A percentile compares a stretch with the other conserved stretches of the same genome.
phyloP scores from a whole-genome alignment of 2,329 filamentous ascomycete genomes.

The Alternaria triticimaculans region DNA sequence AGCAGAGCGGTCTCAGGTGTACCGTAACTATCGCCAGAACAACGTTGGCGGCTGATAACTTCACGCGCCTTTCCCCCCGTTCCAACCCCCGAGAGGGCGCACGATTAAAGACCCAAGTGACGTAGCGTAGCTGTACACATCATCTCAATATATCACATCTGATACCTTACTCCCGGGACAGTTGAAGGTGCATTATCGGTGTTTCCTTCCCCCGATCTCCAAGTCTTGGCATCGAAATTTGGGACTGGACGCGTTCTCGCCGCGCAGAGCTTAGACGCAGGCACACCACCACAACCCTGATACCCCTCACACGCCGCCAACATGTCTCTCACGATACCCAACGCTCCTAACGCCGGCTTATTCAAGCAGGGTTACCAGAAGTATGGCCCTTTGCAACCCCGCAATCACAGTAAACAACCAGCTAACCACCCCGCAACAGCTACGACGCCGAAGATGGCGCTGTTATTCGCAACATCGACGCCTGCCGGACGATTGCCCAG shows the following conservation, averaged over 20 bases:
- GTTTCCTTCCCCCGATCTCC: constrained; percentile 14
- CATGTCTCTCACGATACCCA: constrained; percentile 97
- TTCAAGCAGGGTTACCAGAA: constrained; percentile 98
- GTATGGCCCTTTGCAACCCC: constrained; percentile 60
- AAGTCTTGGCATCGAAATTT: constrained; percentile 26
- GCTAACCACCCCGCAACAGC: constrained; percentile 62
- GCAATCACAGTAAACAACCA: constrained; percentile 22
- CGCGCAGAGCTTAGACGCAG: constrained; percentile 20
- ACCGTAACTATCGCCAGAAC: not conserved
- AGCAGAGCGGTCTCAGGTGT: not conserved
- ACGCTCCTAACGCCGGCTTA: constrained; percentile 87
- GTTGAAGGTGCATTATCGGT: constrained; percentile 7
- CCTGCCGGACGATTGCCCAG: constrained; percentile 91
- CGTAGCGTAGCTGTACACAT: not conserved
- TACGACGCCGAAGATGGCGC: constrained; percentile 99
- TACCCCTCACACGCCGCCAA: constrained; percentile 43
- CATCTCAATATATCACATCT: not conserved
- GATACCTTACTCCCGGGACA: not conserved
- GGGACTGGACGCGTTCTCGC: constrained; percentile 37
- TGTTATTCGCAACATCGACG: constrained; percentile 97
- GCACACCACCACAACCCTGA: constrained; percentile 35
- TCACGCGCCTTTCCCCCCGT: not conserved
- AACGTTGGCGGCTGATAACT: not conserved
- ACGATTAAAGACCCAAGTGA: not conserved
- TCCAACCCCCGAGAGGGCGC: not conserved